A percentile compares a stretch with the other conserved stretches of the same genome.
These are phyloP conservation scores for Salix brachista DNA, from an alignment of 345 rosid genomes.

Conservation along the genomic window DNA sequence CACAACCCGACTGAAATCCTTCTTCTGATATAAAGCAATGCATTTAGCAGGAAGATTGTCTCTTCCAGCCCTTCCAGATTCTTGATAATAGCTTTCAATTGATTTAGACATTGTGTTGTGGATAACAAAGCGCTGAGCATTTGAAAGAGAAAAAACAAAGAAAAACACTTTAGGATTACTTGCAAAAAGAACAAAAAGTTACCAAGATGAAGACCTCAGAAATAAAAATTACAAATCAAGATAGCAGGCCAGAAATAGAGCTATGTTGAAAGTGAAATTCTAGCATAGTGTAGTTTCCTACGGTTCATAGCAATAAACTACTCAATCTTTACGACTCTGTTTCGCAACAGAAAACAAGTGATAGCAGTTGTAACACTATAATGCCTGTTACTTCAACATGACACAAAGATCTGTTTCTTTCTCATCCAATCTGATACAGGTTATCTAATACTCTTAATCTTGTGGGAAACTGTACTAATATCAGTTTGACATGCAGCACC, in stretches of 20 bases:
- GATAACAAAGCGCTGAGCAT: constrained; percentile 68
- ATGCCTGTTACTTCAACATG: neutral
- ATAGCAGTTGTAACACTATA: neutral
- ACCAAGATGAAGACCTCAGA: neutral
- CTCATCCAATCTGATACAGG: neutral
- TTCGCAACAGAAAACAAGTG: neutral
- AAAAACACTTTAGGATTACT: neutral
- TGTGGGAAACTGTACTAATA: too few relatives aligned
- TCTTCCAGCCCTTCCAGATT: constrained; percentile 90
- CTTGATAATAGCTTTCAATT: constrained; percentile 91
- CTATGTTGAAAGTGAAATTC: neutral
- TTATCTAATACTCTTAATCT: neutral
- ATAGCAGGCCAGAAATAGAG: neutral
- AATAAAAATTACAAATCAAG: neutral
- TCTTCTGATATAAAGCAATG: constrained; percentile 77
- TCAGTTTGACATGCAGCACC: too few relatives aligned
- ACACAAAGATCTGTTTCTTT: neutral
- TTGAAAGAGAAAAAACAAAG: neutral
- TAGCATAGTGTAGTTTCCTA: neutral
- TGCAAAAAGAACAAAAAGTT: neutral
- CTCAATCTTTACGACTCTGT: neutral
- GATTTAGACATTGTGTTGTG: constrained; percentile 95
- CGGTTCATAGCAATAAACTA: neutral
- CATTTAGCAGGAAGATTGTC: constrained; percentile 66
- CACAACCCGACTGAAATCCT: constrained; percentile 88